phyloP scores from a whole-genome alignment of 164 flowering plant species.

The Chimonanthus praecox region DNA sequence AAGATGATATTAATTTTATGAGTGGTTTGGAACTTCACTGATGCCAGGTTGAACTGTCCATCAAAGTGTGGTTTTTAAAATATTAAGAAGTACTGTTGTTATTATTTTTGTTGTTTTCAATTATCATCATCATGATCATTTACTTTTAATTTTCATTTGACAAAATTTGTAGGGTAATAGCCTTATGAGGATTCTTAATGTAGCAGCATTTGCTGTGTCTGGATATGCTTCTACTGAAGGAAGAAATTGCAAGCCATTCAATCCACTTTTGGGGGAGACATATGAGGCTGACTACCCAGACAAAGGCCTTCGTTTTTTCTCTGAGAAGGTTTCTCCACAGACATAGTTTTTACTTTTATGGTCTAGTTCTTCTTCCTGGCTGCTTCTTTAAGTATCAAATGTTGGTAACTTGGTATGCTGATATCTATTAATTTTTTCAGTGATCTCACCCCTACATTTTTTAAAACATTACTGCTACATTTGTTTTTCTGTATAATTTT shows the following conservation, averaged over 20 bases:
- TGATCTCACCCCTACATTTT: not conserved
- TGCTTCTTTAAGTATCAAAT: not conserved
- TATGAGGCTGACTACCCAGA: conserved; percentile 95
- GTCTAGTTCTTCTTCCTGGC: not conserved
- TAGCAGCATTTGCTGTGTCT: conserved; percentile 97
- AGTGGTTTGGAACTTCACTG: too few species aligned
- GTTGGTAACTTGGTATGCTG: not conserved
- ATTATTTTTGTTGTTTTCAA: not conserved
- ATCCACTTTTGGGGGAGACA: conserved; percentile 94
- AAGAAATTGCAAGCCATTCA: conserved; percentile 90
- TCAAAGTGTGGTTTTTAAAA: not conserved
- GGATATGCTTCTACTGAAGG: conserved; percentile 97
- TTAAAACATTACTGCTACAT: too few species aligned
- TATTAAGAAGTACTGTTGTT: not conserved
- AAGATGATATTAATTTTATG: too few species aligned
- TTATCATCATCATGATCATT: not conserved
- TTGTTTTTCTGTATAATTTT: not conserved
- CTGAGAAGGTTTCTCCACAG: conserved; percentile 69
- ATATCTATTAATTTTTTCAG: not conserved
- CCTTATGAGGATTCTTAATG: conserved; percentile 87
- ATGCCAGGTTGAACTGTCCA: too few species aligned
- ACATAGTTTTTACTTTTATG: not conserved
- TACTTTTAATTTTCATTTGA: not conserved
- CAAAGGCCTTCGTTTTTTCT: conserved; percentile 89
- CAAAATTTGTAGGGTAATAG: conserved; percentile 56